Base-by-base conservation (phyloP, 23 red algal species). In the Gracilaria caudata region DNA sequence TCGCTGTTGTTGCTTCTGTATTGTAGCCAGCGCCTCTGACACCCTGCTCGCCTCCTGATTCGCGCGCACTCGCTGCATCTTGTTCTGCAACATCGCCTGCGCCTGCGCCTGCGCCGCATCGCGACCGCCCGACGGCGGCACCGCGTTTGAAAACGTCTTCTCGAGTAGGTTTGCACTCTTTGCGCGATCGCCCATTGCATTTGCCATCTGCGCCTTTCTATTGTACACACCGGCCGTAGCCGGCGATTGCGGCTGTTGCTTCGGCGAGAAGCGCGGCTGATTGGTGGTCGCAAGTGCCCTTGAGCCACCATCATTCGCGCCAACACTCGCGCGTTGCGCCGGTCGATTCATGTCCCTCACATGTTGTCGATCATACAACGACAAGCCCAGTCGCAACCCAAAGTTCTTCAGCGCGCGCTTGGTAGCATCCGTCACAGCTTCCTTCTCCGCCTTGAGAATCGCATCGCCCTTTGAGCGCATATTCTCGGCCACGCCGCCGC, bases 351-450 rank as follows among this genome's bases (percentile, higher is more conserved):
- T 80, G 29, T 91, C 76, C 21, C 78, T 51, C 30, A 94, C 45
- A 51, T 87, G 82, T 29, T 89, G 82, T 6, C 79, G 59, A 51
- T 97, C 94, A 51, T 97, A 97, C 30, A 97, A 73, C 36, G 80
- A 90, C 7, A 93, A 38, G 14, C 94, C 94, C 19, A 97, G 77
- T 7, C 84, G 84, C 13, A 80, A 36, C 17, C 94, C 94, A 93
- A 97, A 97, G 83, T 97, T 97, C 54, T 93, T 93, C n/a, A 97
- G 81, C 44, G 88, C 78, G 28, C 94, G 75, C 39, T 97, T 97
- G 30, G 79, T 83, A 37, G 94, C 94, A 49, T 97, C 94, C 0
- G 94, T 97, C 10, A 91, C 85, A 20, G 94, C 94, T 51, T 97
- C 94, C 83, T 97, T 97, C n/a, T 86, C 82, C 29, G 85, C 91